A percentile compares a stretch with the other conserved stretches of the same genome.
These are phyloP conservation scores for Pezicula neosporulosa DNA, from an alignment of 2,329 filamentous ascomycete genomes.

Conservation along the genomic window DNA sequence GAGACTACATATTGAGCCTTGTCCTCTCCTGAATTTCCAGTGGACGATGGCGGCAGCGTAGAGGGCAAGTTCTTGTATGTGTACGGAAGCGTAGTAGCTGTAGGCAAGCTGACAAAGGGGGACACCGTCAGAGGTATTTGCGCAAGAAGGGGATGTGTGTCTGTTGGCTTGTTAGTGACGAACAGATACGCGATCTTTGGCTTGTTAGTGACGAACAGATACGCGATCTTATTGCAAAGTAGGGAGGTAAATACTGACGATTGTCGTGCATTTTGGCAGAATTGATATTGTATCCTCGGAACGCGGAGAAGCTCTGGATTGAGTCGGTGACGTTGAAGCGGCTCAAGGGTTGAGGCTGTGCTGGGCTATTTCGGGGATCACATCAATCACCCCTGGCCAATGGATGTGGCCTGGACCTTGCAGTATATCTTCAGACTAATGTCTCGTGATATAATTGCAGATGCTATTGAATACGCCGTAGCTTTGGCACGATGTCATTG, in stretches of 20 bases:
- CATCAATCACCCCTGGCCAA: not conserved
- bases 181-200: not conserved
- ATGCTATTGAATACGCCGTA: not conserved
- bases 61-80: constrained; percentile 90
- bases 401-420: not conserved
- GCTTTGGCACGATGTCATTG: not conserved
- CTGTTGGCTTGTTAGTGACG: constrained; percentile 35
- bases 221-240: not conserved
- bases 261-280: constrained; percentile 24
- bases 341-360: constrained; percentile 1
- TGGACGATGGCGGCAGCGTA: constrained; percentile 72
- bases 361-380: not conserved
- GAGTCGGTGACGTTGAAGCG: not conserved
- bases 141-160: constrained; percentile 80
- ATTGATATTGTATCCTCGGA: not conserved
- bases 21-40: constrained; percentile 41
- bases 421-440: constrained; percentile 1
- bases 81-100: constrained; percentile 88
- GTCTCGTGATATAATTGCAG: not conserved
- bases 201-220: not conserved
- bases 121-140: constrained; percentile 93
- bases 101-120: constrained; percentile 87
- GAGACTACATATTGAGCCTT: constrained; percentile 75
- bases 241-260: constrained; percentile 11
- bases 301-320: not conserved